These are phyloP conservation scores for Conringia planisiliqua DNA, from an alignment of 345 rosid species.

Conservation along the genomic window DNA sequence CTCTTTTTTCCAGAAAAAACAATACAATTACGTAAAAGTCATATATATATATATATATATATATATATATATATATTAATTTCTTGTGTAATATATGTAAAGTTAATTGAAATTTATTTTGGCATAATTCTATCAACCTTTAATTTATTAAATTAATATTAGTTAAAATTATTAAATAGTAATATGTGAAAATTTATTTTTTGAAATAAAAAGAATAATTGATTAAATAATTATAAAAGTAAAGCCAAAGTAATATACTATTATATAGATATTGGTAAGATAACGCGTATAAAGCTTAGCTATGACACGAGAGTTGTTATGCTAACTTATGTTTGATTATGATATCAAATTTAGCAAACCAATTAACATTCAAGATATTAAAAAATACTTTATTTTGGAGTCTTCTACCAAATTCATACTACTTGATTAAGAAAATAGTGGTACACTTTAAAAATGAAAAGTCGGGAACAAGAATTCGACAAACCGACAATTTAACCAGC, in stretches of 20 bases:
- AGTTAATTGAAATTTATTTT: background rate
- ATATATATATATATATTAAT: too few relatives aligned
- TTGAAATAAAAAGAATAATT: too few relatives aligned
- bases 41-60: background rate
- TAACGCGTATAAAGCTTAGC: slow-evolving; percentile 24
- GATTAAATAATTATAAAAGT: background rate
- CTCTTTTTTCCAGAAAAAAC: background rate
- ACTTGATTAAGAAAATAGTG: background rate
- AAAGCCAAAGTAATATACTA: background rate
- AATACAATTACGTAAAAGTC: background rate
- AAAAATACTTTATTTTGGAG: background rate
- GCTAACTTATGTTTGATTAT: background rate
- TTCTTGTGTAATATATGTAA: background rate
- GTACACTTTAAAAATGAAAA: background rate
- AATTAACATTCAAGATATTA: slow-evolving; percentile 7
- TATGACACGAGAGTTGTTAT: slow-evolving; percentile 18
- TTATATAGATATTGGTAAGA: slow-evolving; percentile 16
- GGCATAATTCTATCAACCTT: slow-evolving; percentile 12
- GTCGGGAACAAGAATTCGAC: slow-evolving; percentile 28
- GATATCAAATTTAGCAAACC: slow-evolving; percentile 13
- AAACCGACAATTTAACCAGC: slow-evolving; percentile 57
- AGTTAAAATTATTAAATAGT: too few relatives aligned
- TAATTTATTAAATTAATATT: too few relatives aligned
- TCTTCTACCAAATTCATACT: slow-evolving; percentile 18
- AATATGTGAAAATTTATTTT: too few relatives aligned